A percentile compares a stretch with the other conserved stretches of the same genome.
phyloP scores from a whole-genome alignment of 208 protist genomes.

The Crithidia thermophila region DNA sequence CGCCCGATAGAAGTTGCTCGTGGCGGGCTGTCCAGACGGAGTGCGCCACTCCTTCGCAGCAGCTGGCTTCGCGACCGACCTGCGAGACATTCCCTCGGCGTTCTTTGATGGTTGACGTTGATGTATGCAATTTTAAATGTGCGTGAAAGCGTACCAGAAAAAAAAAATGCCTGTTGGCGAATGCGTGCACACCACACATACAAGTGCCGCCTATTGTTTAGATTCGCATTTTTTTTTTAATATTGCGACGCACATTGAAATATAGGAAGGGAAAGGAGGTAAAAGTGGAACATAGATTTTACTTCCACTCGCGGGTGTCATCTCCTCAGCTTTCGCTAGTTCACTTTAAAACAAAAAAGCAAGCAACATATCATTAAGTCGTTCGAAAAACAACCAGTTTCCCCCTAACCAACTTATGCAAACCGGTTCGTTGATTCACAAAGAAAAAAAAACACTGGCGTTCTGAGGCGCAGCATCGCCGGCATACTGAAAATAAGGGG shows the following conservation, averaged over 20 bases:
- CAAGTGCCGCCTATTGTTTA: neutral
- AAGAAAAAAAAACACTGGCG: too few species aligned
- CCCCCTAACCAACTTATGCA: too few species aligned
- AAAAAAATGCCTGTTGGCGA: constrained; percentile 4
- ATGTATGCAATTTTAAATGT: neutral
- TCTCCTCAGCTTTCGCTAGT: too few species aligned
- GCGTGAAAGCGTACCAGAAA: constrained; percentile 2
- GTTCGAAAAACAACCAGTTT: too few species aligned
- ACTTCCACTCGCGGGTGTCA: too few species aligned
- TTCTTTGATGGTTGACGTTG: neutral
- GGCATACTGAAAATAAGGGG: too few species aligned
- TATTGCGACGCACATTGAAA: neutral
- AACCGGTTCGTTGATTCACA: too few species aligned
- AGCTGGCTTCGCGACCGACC: neutral
- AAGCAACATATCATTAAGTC: too few species aligned
- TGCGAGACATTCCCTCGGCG: constrained; percentile 2
- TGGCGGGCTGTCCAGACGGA: constrained; percentile 16
- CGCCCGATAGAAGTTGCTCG: constrained; percentile 24
- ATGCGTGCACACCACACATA: neutral
- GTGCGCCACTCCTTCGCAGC: constrained; percentile 21
- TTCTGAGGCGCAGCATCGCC: too few species aligned
- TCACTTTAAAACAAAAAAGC: too few species aligned
- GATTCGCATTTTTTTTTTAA: neutral
- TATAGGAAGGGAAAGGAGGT: neutral
- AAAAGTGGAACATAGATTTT: too few species aligned